Percentiles rank a stretch among this genome's conserved stretches.
Evolutionary conservation across 306 rosid genomes (phyloP).

Genomic region (Corylus americana): DNA sequence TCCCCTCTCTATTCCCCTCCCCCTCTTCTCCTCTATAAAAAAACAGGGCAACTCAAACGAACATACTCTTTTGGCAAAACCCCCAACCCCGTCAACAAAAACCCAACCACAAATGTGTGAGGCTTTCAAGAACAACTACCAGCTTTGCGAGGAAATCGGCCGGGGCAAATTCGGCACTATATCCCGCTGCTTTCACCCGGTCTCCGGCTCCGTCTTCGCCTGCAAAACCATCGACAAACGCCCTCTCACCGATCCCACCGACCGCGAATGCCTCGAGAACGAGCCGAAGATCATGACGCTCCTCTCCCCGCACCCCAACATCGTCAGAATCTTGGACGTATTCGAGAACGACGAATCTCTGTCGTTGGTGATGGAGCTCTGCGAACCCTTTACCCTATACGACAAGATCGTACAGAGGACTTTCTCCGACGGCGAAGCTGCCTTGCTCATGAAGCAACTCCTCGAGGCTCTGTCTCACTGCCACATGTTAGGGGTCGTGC

Average conservation of each 20-base stretch:
- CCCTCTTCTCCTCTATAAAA: no score
- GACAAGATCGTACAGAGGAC: slow-evolving; percentile 54
- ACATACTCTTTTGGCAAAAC: not conserved
- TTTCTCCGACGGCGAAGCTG: slow-evolving; percentile 51
- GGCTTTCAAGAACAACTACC: slow-evolving; percentile 46
- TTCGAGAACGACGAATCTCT: slow-evolving; percentile 48
- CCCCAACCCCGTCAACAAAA: not conserved
- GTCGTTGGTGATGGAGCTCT: slow-evolving; percentile 61
- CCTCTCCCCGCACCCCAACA: slow-evolving; percentile 65
- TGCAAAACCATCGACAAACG: slow-evolving; percentile 62
- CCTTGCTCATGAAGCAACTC: slow-evolving; percentile 43
- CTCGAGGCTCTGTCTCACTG: slow-evolving; percentile 62
- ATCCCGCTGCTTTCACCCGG: slow-evolving; percentile 48
- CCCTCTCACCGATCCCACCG: slow-evolving; percentile 52
- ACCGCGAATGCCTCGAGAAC: slow-evolving; percentile 61
- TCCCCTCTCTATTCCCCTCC: no score
- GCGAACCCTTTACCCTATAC: slow-evolving; percentile 55
- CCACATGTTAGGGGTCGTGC: slow-evolving; percentile 62
- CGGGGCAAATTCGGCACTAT: slow-evolving; percentile 75
- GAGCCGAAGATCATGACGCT: slow-evolving; percentile 73
- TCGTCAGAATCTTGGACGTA: slow-evolving; percentile 48
- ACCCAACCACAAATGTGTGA: slow-evolving; percentile 42
- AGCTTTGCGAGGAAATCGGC: slow-evolving; percentile 67
- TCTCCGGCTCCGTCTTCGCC: slow-evolving; percentile 45
- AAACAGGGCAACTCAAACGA: no score